Conservation (phyloP, 306 rosid genomes). For the Trichosanthes truncata region DNA sequence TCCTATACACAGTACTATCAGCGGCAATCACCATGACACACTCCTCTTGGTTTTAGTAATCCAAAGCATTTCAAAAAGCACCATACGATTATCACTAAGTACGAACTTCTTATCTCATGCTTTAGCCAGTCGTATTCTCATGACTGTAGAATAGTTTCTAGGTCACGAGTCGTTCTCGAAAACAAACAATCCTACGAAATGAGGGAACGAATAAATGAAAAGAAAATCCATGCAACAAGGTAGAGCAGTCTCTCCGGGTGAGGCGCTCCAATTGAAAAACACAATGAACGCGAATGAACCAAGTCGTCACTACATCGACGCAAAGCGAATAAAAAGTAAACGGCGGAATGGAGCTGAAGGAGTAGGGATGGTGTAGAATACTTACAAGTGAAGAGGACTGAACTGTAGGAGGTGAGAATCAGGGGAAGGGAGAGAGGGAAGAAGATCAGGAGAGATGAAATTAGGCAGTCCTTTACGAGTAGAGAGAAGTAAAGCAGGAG, state of each 20-base stretch:
- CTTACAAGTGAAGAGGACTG: constrained; percentile 81
- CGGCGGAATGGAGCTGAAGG: neutral
- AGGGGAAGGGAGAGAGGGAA: constrained; percentile 84
- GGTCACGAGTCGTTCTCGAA: neutral
- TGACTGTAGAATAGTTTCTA: neutral
- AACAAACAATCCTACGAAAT: neutral
- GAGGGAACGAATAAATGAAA: neutral
- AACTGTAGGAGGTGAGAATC: constrained; percentile 74
- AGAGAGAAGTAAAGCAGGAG: constrained; percentile 72
- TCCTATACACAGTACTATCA: neutral
- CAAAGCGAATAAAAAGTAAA: too few relatives aligned
- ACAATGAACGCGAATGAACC: neutral
- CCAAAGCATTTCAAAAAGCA: neutral
- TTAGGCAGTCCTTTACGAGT: constrained; percentile 82
- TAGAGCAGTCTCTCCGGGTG: neutral
- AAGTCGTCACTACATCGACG: neutral
- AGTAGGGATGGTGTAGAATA: neutral
- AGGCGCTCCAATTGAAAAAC: constrained; percentile 12
- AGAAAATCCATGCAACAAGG: neutral
- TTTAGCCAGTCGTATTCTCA: neutral
- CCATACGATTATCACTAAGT: neutral
- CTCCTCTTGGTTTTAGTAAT: neutral
- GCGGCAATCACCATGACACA: neutral
- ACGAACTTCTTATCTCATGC: neutral
- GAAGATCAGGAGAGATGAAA: constrained; percentile 72